These are phyloP conservation scores for Penicillium salamii DNA, from an alignment of 495 filamentous ascomycete genomes.

Conservation along the genomic window DNA sequence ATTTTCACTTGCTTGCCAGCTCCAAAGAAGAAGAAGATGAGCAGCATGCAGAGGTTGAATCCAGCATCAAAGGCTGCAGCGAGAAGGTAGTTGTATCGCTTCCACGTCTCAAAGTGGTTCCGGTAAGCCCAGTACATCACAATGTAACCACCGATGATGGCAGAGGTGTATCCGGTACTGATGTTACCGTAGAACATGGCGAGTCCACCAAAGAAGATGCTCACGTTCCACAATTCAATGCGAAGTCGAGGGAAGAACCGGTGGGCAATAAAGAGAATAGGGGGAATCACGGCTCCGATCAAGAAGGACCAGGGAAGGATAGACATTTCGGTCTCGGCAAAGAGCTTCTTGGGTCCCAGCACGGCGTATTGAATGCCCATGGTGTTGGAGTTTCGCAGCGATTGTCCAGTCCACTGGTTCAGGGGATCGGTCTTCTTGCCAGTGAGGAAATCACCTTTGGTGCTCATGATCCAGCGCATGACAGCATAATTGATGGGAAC, in stretches of 20 bases:
- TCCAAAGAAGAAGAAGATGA: constrained; percentile 55
- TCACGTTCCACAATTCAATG: constrained; percentile 55
- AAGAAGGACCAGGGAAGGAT: constrained; percentile 56
- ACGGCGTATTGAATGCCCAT: constrained; percentile 55
- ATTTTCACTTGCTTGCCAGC: constrained; percentile 50
- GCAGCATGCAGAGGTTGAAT: constrained; percentile 55
- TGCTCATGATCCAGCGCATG: constrained; percentile 44
- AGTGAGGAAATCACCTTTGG: constrained; percentile 52
- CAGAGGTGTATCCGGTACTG: constrained; percentile 53
- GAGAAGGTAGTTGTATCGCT: constrained; percentile 54
- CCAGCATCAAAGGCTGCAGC: constrained; percentile 57
- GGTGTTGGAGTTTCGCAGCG: constrained; percentile 41
- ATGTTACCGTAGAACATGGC: constrained; percentile 39
- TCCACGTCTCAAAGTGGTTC: constrained; percentile 53
- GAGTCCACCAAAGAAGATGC: constrained; percentile 46
- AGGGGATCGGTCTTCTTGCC: constrained; percentile 49
- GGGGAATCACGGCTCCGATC: constrained; percentile 48
- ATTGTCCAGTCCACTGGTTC: constrained; percentile 57
- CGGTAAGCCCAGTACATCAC: constrained; percentile 55
- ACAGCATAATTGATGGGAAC: constrained; percentile 45
- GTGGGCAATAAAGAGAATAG: constrained; percentile 47
- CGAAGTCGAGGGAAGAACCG: constrained; percentile 46
- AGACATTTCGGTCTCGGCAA: constrained; percentile 45
- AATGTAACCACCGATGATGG: constrained; percentile 54
- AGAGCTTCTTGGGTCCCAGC: constrained; percentile 52